phyloP scores from a whole-genome alignment of 2,329 filamentous ascomycete genomes.

The Ophiostoma australiae region DNA sequence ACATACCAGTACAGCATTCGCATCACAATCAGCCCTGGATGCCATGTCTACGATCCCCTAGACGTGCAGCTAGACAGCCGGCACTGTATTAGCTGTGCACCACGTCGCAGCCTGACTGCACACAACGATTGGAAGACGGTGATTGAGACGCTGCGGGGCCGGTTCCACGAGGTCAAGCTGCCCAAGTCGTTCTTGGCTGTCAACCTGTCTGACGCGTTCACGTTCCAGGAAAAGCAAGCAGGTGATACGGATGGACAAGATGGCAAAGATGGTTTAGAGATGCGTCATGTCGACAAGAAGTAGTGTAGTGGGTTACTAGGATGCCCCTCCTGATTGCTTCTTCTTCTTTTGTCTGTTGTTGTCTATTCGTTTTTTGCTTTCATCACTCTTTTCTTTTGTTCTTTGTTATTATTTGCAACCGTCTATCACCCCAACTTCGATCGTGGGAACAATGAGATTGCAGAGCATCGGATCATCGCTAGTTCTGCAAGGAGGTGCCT shows the following conservation, averaged over 20 bases:
- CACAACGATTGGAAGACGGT: slow-evolving; percentile 95
- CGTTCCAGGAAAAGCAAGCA: slow-evolving; percentile 52
- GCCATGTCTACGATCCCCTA: slow-evolving; percentile 91
- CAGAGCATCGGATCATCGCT: not conserved
- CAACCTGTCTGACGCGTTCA: slow-evolving; percentile 59
- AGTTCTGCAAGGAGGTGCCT: not conserved
- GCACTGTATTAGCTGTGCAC: slow-evolving; percentile 91
- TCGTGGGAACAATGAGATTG: not conserved
- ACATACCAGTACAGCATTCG: slow-evolving; percentile 92
- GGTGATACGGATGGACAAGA: slow-evolving; percentile 40
- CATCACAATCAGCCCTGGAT: slow-evolving; percentile 91
- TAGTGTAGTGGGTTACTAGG: not conserved
- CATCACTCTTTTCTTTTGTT: not conserved
- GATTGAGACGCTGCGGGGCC: slow-evolving; percentile 89
- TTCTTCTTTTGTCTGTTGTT: not conserved
- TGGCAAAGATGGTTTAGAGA: slow-evolving; percentile 22
- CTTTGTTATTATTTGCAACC: not conserved
- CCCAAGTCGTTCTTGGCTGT: slow-evolving; percentile 62
- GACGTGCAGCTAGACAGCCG: slow-evolving; percentile 95
- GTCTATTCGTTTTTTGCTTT: not conserved
- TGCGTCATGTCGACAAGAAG: slow-evolving; percentile 15
- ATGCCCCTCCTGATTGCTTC: not conserved
- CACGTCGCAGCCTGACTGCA: slow-evolving; percentile 80
- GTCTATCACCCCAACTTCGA: not conserved
- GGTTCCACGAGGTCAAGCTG: slow-evolving; percentile 74